Conservation (phyloP, 2,329 filamentous ascomycete genomes). For the Cytospora leucostoma region DNA sequence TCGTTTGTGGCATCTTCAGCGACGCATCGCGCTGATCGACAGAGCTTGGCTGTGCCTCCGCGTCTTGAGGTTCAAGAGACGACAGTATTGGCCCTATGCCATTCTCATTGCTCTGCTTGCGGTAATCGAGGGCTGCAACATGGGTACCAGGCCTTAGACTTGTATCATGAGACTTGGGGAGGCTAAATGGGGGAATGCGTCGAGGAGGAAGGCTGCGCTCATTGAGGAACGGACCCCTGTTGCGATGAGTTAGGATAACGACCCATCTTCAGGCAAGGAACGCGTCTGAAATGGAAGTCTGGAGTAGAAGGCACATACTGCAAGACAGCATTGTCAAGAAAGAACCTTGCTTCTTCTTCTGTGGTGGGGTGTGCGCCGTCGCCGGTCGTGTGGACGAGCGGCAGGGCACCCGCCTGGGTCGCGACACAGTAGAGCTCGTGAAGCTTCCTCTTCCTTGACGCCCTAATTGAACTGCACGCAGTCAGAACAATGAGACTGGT, state of each 20-base stretch:
- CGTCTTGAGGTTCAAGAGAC: background rate
- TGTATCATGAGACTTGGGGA: slow-evolving; percentile 10
- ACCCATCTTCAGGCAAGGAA: slow-evolving; percentile 28
- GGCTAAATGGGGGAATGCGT: slow-evolving; percentile 26
- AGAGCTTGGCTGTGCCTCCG: background rate
- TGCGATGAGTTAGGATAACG: slow-evolving; percentile 31
- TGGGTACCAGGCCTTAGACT: background rate
- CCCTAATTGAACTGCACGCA: slow-evolving; percentile 65
- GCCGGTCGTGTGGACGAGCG: slow-evolving; percentile 58
- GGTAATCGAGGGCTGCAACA: background rate
- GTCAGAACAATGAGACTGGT: slow-evolving; percentile 48
- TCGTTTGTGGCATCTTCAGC: slow-evolving; percentile 2
- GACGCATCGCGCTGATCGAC: slow-evolving; percentile 17
- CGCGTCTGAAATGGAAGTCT: slow-evolving; percentile 29
- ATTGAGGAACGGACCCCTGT: slow-evolving; percentile 25
- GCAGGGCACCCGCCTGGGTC: slow-evolving; percentile 65
- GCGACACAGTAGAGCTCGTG: slow-evolving; percentile 82
- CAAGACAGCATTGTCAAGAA: slow-evolving; percentile 59
- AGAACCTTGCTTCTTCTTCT: slow-evolving; percentile 55
- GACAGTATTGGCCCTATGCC: slow-evolving; percentile 3
- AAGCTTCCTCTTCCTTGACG: slow-evolving; percentile 87
- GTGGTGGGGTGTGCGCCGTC: slow-evolving; percentile 57
- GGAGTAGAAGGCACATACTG: slow-evolving; percentile 51
- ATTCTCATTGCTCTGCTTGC: slow-evolving; percentile 8
- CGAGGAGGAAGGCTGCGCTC: slow-evolving; percentile 28